A percentile compares a stretch with the other conserved stretches of the same genome.
These are phyloP conservation scores for Davidsoniella neocaledoniae DNA, from an alignment of 2,329 filamentous ascomycete species.

Conservation along the genomic window DNA sequence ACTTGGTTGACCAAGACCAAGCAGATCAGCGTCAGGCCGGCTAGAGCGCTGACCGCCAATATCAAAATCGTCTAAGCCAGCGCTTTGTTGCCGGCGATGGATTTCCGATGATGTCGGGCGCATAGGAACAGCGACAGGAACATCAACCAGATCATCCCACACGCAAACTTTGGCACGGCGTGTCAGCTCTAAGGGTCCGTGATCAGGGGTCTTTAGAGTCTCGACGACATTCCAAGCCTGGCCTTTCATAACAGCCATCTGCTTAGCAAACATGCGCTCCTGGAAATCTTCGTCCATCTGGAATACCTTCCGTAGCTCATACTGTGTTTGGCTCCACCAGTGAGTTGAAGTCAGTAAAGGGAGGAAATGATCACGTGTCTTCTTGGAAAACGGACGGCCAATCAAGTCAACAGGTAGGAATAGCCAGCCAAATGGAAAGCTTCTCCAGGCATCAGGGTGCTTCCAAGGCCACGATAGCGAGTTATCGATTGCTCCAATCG, in stretches of 20 bases:
- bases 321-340: constrained; percentile 93
- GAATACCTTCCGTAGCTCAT: constrained; percentile 73
- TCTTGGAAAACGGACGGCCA: constrained; percentile 87
- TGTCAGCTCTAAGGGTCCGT: constrained; percentile 85
- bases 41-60: constrained; percentile 40
- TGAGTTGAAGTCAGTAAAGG: constrained; percentile 82
- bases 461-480: constrained; percentile 99
- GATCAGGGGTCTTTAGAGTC: constrained; percentile 80
- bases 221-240: constrained; percentile 99
- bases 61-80: constrained; percentile 64
- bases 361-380: constrained; percentile 87
- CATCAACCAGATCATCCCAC: constrained; percentile 94
- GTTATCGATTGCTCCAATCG: constrained; percentile 90
- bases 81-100: constrained; percentile 40
- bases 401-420: constrained; percentile 94
- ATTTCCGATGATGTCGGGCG: constrained; percentile 71
- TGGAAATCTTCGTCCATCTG: constrained; percentile 90
- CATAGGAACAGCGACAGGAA: constrained; percentile 86
- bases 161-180: constrained; percentile 82
- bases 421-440: constrained; percentile 96
- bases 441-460: constrained; percentile 78
- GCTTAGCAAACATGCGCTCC: constrained; percentile 96
- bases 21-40: constrained; percentile 43
- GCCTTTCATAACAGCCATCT: constrained; percentile 98
- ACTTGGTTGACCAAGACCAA: constrained; percentile 45